Base-by-base conservation (phyloP, 495 filamentous ascomycete genomes). In the Talaromyces proteolyticus region DNA sequence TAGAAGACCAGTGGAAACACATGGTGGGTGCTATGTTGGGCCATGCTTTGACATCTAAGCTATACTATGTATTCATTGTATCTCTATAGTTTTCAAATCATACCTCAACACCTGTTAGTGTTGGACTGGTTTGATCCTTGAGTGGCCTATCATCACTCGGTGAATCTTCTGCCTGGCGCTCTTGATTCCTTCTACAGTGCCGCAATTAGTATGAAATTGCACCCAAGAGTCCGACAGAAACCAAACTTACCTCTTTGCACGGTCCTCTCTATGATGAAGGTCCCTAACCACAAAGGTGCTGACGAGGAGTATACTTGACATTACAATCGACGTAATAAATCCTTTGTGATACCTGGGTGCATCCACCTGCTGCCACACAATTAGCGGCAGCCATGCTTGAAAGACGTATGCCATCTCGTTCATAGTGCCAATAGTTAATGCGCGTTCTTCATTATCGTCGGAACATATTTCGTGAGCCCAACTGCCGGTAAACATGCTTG, bases 301-400 rank as follows among this genome's bases (percentile, higher is more conserved):
- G 1, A 55, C 44, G 20, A 73, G 68, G 43, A 73, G 34, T 17
- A 64, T 22, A 1, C 60, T 48, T 0, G 68, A 68, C 44, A 74
- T 48, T 26, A 59, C 54, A 22, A 62, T 59, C 1, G 67, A 55
- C 0, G 73, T 70, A 22, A 76, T 75, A 40, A 64, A 78, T 0
- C 73, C 75, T 44, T 76, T 78, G 18, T 59, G 65, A 41, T 76
- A 76, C 47, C 67, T 29, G 0, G 73, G 74, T 7, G 65, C 72
- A 49, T 78, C 73, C n/a, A 75, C 59, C 53, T 76, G 73, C 56
- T 75, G 68, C 73, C 73, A 78, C 2, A 78, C 72, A 25, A 76
- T 52, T 23, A 68, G 63, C 12, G 74, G 73, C 21, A 78, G 47
- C 74, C 73, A 78, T 1, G 72, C 68, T 53, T 77, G 72, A 43